Evolutionary conservation across 805 yeast genomes (phyloP), one percentile per base, ranked within the genome.

Genomic region (Candida silvicultrix): DNA sequence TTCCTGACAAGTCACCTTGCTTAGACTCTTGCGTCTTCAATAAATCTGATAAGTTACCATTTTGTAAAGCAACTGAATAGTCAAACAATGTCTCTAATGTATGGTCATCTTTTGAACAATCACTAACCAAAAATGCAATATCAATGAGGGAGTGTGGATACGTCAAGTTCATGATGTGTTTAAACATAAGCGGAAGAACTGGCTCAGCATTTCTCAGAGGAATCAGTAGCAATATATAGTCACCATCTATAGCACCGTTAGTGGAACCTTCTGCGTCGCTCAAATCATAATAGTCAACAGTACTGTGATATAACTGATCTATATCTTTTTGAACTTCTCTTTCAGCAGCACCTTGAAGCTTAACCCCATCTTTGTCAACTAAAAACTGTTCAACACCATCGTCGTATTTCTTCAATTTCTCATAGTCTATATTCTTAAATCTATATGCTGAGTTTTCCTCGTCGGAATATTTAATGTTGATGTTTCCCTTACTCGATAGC

Each of bases 161-260:
- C 1, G 95, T 86, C 65, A 88, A 69, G 63, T 88, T 87, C 92
- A 85, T 85, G 65, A 88, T 68, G 65, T 88, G 86, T 57, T 83
- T 82, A 67, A 89, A 87, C 74, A 89, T 88, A 70, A 87, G 70
- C 12, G 94, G 89, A 50, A 88, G 66, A 19, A 85, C 90, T 25
- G 75, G 70, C 55, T 78, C 85, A 0, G 96, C 95, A 57, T 88
- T 83, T 64, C 95, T 71, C 49, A 88, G 67, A 10, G 96, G 96
- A 58, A 88, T 75, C 49, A 83, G 71, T 43, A 89, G 66, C 46
- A 88, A 66, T 14, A 88, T 80, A 41, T 80, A 76, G 51, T 88
- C 95, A 14, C 79, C 76, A 16, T 73, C 63, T 9, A 53, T 57
- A 15, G 61, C 62, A 15, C 86, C 89, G 37, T 70, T 66, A 2